These are phyloP conservation scores for Colletotrichum costaricense DNA, from an alignment of 2,329 filamentous ascomycete species.

Conservation along the genomic window DNA sequence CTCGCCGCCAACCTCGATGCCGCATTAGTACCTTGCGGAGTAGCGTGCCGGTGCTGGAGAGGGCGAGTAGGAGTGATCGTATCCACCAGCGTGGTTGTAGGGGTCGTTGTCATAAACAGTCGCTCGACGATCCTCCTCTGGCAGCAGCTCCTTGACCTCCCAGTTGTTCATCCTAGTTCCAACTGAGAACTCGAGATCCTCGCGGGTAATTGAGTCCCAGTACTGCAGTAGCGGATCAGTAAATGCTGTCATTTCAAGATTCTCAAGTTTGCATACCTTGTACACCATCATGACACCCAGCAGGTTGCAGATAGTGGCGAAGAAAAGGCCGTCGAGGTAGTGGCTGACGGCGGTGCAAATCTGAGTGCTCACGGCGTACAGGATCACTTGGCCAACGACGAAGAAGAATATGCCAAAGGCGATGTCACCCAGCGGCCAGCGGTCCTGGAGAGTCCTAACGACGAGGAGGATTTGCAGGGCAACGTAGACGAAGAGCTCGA, in stretches of 20 bases:
- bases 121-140: slow-evolving; percentile 81
- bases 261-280: slow-evolving; percentile 70
- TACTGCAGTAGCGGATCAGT: slow-evolving; percentile 67
- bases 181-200: slow-evolving; percentile 98
- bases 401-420: slow-evolving; percentile 92
- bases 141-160: slow-evolving; percentile 93
- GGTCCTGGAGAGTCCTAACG: slow-evolving; percentile 88
- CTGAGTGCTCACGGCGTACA: slow-evolving; percentile 88
- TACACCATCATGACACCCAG: slow-evolving; percentile 99
- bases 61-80: slow-evolving; percentile 64
- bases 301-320: slow-evolving; percentile 93
- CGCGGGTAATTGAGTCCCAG: slow-evolving; percentile 98
- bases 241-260: slow-evolving; percentile 14
- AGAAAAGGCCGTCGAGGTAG: slow-evolving; percentile 94
- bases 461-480: slow-evolving; percentile 91
- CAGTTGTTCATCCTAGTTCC: slow-evolving; percentile 96
- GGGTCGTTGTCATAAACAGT: slow-evolving; percentile 80
- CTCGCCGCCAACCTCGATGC: not conserved
- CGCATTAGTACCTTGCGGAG: slow-evolving; percentile 56
- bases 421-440: slow-evolving; percentile 95
- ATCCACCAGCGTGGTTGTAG: slow-evolving; percentile 66
- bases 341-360: slow-evolving; percentile 90
- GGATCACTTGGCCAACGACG: slow-evolving; percentile 87
- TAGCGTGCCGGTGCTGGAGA: slow-evolving; percentile 50
- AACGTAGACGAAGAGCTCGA: slow-evolving; percentile 87